Percentiles rank a stretch among this genome's conserved stretches.
Conservation (phyloP, 352 stramenopile genomes). For the Globisporangium recalcitrans region DNA sequence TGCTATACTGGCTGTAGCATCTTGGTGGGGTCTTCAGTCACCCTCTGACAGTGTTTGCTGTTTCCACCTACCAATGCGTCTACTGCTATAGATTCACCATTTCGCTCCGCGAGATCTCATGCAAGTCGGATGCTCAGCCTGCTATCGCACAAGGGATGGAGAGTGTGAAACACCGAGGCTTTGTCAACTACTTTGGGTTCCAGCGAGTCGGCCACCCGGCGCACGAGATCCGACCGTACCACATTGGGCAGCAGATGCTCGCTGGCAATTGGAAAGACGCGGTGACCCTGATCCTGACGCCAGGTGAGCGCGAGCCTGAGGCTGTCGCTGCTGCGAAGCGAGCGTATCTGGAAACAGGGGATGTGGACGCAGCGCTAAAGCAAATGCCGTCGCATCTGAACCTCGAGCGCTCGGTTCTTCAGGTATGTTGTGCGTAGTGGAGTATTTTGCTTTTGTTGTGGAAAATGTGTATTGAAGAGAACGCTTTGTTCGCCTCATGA, state of each 20-base stretch:
- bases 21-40: neutral
- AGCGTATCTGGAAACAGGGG: conserved; percentile 33
- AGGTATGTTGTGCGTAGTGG: conserved; percentile 16
- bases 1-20: neutral
- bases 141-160: conserved; percentile 24
- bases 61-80: neutral
- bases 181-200: conserved; percentile 83
- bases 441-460: neutral
- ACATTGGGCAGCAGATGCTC: conserved; percentile 68
- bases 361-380: conserved; percentile 58
- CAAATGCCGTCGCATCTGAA: conserved; percentile 37
- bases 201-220: conserved; percentile 59
- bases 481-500: neutral
- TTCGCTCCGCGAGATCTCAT: conserved; percentile 32
- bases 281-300: conserved; percentile 39
- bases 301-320: conserved; percentile 31
- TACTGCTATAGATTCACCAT: conserved; percentile 42
- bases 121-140: conserved; percentile 15
- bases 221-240: conserved; percentile 43
- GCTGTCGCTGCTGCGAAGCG: conserved; percentile 35
- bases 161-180: conserved; percentile 32
- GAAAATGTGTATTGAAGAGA: neutral
- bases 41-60: neutral
- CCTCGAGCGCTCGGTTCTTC: conserved; percentile 54
- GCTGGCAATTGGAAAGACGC: conserved; percentile 54